Percentiles rank a stretch among this genome's conserved stretches.
Conservation (phyloP, 1,139 yeast species). For the Suzukiozyma palmioleophila region DNA sequence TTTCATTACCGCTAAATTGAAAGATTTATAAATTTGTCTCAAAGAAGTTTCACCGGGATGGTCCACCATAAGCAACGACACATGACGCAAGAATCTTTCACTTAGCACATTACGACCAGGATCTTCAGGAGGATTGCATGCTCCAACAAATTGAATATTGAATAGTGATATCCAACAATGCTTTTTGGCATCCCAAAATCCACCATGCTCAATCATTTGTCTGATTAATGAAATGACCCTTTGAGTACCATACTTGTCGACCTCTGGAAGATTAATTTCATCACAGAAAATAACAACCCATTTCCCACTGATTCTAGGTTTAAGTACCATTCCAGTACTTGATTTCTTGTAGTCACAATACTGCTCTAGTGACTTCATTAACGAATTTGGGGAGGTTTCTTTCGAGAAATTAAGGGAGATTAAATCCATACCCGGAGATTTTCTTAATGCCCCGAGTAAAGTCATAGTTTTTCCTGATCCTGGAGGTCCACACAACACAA, state of each 20-base stretch:
- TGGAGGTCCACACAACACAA: conserved; percentile 91
- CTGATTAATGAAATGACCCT: conserved; percentile 70
- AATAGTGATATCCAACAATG: conserved; percentile 65
- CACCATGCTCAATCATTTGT: conserved; percentile 67
- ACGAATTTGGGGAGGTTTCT: conserved; percentile 62
- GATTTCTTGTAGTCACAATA: conserved; percentile 60
- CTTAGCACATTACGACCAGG: conserved; percentile 64
- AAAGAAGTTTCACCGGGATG: conserved; percentile 72
- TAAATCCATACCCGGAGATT: conserved; percentile 54
- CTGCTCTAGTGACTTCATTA: conserved; percentile 68
- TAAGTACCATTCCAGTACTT: conserved; percentile 46
- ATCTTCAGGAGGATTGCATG: conserved; percentile 88
- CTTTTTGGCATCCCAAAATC: conserved; percentile 69
- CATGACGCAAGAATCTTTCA: conserved; percentile 66
- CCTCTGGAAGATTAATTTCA: conserved; percentile 79
- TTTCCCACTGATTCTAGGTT: conserved; percentile 61
- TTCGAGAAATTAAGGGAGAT: conserved; percentile 79
- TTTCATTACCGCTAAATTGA: conserved; percentile 55
- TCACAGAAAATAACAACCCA: conserved; percentile 89
- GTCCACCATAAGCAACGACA: conserved; percentile 67
- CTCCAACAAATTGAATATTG: conserved; percentile 82
- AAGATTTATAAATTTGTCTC: conserved; percentile 60
- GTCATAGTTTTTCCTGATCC: conserved; percentile 98
- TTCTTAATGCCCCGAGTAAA: conserved; percentile 62
- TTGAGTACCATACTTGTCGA: conserved; percentile 76